These are phyloP conservation scores for Colletotrichum lupini DNA, from an alignment of 2,329 filamentous ascomycete genomes.

Conservation along the genomic window DNA sequence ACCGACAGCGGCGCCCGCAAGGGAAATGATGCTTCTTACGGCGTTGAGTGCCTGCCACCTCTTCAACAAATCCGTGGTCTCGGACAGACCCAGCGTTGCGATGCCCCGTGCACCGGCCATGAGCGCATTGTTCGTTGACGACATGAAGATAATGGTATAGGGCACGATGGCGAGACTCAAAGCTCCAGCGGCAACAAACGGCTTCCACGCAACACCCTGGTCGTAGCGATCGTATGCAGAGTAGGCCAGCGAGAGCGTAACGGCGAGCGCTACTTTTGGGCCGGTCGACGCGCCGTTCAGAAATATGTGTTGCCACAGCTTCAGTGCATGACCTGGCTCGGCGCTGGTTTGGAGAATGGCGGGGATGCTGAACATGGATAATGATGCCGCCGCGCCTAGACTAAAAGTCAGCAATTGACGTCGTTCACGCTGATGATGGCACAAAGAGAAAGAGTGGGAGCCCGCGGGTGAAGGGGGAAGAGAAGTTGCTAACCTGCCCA, in stretches of 20 bases:
- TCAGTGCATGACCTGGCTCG: slow-evolving; percentile 43
- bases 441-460: background rate
- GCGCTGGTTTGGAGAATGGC: slow-evolving; percentile 41
- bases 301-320: slow-evolving; percentile 52
- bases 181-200: slow-evolving; percentile 45
- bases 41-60: slow-evolving; percentile 35
- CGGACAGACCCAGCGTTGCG: slow-evolving; percentile 13
- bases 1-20: slow-evolving; percentile 25
- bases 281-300: slow-evolving; percentile 49
- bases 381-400: slow-evolving; percentile 48
- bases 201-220: slow-evolving; percentile 46
- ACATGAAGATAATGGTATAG: slow-evolving; percentile 52
- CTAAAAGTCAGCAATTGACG: slow-evolving; percentile 14
- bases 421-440: background rate
- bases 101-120: slow-evolving; percentile 35
- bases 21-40: slow-evolving; percentile 20
- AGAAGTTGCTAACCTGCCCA: slow-evolving; percentile 27
- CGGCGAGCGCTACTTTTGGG: slow-evolving; percentile 48
- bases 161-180: slow-evolving; percentile 52
- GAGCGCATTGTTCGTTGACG: slow-evolving; percentile 48
- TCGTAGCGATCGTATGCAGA: slow-evolving; percentile 47
- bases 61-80: slow-evolving; percentile 28
- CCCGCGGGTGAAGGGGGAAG: background rate
- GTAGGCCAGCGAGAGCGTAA: slow-evolving; percentile 48
- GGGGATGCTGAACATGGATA: slow-evolving; percentile 50